These are phyloP conservation scores for Salicornia ramosissima DNA, from an alignment of 148 eudicot genomes.

Conservation along the genomic window DNA sequence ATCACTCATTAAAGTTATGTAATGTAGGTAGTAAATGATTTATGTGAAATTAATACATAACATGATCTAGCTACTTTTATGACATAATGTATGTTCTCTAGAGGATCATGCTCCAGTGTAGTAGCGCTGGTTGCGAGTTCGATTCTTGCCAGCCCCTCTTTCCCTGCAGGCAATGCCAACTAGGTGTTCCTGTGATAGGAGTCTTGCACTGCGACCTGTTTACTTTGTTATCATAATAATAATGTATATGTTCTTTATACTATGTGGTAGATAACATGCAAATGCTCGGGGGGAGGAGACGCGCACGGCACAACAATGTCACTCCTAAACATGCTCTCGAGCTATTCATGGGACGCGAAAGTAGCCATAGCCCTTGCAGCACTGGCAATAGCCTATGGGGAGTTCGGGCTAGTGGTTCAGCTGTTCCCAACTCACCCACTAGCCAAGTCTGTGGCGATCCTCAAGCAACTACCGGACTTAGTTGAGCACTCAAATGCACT, in stretches of 20 bases:
- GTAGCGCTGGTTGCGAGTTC: no score
- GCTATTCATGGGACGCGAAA: slow-evolving; percentile 87
- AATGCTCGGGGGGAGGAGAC: slow-evolving; percentile 76
- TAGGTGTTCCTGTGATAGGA: no score
- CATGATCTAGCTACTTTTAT: no score
- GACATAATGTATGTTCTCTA: no score
- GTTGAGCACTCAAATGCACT: slow-evolving; percentile 48
- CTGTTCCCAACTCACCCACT: slow-evolving; percentile 49
- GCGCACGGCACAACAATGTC: slow-evolving; percentile 74
- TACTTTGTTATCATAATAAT: no score
- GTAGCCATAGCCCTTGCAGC: slow-evolving; percentile 70
- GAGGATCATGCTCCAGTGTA: no score
- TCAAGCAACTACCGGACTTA: slow-evolving; percentile 69
- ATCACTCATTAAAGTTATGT: no score
- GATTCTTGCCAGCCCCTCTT: no score
- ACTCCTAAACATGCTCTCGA: slow-evolving; percentile 54
- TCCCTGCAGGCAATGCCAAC: no score
- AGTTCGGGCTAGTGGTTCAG: slow-evolving; percentile 75
- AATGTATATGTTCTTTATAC: background rate
- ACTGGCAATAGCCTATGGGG: slow-evolving; percentile 65
- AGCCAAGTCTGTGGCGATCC: slow-evolving; percentile 72
- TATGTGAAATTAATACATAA: no score
- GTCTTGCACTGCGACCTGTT: no score
- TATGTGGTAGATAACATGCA: slow-evolving; percentile 63
- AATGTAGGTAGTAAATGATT: no score